Conservation (phyloP, 2,329 filamentous ascomycete species). For the Knoxdaviesia capensis region DNA sequence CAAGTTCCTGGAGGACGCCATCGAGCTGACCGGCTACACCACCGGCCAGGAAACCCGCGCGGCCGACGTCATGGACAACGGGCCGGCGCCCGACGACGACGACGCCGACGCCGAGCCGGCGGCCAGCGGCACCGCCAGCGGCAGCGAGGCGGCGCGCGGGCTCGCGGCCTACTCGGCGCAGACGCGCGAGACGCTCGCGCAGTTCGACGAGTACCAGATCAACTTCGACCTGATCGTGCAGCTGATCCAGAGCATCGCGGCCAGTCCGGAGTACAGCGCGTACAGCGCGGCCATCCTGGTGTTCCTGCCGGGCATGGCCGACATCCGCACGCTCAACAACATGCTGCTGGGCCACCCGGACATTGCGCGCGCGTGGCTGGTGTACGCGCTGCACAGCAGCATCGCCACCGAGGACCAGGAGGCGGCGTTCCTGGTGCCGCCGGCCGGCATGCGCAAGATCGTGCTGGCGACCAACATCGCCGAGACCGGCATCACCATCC, state of each 20-base stretch:
- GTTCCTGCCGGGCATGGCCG: constrained; percentile 84
- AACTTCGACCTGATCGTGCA: constrained; percentile 74
- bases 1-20: constrained; percentile 76
- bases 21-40: constrained; percentile 66
- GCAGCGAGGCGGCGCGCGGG: constrained; percentile 38
- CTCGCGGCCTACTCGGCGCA: constrained; percentile 54
- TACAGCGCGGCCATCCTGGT: constrained; percentile 89
- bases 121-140: constrained; percentile 21
- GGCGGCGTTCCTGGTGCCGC: constrained; percentile 72
- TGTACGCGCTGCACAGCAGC: constrained; percentile 81
- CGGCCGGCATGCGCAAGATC: constrained; percentile 69
- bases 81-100: constrained; percentile 29
- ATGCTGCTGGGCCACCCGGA: constrained; percentile 56
- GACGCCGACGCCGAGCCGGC: constrained; percentile 27
- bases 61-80: constrained; percentile 27
- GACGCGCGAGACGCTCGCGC: constrained; percentile 54
- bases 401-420: constrained; percentile 96
- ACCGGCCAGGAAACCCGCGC: constrained; percentile 23
- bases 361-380: constrained; percentile 60
- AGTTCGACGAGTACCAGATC: constrained; percentile 79
- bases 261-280: constrained; percentile 38
- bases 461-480: constrained; percentile 96
- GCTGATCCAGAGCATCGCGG: constrained; percentile 58
- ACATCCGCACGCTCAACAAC: constrained; percentile 78
- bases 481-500: constrained; percentile 95